These are phyloP conservation scores for Scheffersomyces ergatensis DNA, from an alignment of 805 yeast species.

Conservation along the genomic window DNA sequence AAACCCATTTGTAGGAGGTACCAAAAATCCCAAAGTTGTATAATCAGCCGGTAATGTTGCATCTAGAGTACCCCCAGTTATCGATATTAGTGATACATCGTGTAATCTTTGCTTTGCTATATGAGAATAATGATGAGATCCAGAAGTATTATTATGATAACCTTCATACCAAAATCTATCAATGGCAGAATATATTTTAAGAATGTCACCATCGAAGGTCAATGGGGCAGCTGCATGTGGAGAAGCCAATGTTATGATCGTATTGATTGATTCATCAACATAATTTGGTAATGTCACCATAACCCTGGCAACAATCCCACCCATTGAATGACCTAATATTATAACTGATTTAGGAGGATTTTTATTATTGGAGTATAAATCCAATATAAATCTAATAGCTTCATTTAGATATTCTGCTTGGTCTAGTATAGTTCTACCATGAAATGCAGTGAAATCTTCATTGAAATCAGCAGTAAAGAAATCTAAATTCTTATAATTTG, in stretches of 20 bases:
- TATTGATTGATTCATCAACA: slow-evolving; percentile 66
- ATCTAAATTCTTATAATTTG: slow-evolving; percentile 55
- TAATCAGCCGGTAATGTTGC: slow-evolving; percentile 86
- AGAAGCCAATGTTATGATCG: slow-evolving; percentile 81
- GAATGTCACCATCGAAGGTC: slow-evolving; percentile 86
- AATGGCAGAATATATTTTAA: slow-evolving; percentile 67
- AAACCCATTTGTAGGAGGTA: slow-evolving; percentile 76
- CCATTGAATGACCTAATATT: slow-evolving; percentile 92
- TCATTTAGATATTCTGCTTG: slow-evolving; percentile 93
- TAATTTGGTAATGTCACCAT: slow-evolving; percentile 81
- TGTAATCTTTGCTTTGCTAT: slow-evolving; percentile 47
- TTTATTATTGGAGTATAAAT: slow-evolving; percentile 50
- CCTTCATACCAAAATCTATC: slow-evolving; percentile 81
- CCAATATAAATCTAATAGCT: slow-evolving; percentile 74
- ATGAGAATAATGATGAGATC: slow-evolving; percentile 11
- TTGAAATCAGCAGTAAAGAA: slow-evolving; percentile 92
- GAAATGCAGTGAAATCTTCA: slow-evolving; percentile 95
- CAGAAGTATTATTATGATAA: slow-evolving; percentile 24
- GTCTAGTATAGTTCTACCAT: slow-evolving; percentile 88
- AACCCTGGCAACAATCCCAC: slow-evolving; percentile 89
- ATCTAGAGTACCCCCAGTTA: slow-evolving; percentile 86
- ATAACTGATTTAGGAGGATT: slow-evolving; percentile 68
- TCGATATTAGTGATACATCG: slow-evolving; percentile 71
- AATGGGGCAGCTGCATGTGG: slow-evolving; percentile 94
- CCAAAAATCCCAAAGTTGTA: slow-evolving; percentile 65